Percentiles rank a stretch among this genome's conserved stretches.
These are phyloP conservation scores for Arabidopsis hybrid DNA, from an alignment of 441 rosid species.

Conservation along the genomic window DNA sequence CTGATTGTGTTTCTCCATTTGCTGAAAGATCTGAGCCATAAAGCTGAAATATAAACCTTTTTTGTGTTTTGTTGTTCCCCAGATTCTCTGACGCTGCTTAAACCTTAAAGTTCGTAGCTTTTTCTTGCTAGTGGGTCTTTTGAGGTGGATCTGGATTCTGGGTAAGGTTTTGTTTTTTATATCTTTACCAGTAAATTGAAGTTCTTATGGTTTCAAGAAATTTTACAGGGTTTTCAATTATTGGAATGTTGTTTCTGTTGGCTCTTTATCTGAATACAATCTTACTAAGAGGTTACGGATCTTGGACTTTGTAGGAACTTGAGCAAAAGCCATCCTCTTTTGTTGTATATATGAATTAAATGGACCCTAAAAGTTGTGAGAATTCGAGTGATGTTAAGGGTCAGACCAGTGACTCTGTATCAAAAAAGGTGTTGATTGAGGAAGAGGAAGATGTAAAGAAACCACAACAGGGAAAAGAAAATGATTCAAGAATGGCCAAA, in stretches of 20 bases:
- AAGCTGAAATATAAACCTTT: conserved; percentile 20
- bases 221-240: conserved; percentile 33
- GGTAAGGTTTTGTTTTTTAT: conserved; percentile 44
- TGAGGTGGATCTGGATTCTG: conserved; percentile 49
- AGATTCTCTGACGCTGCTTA: conserved; percentile 33
- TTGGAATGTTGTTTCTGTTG: conserved; percentile 22
- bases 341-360: conserved; percentile 34
- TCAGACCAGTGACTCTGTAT: conserved; percentile 42
- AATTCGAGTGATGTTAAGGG: conserved; percentile 41
- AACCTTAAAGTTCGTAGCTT: conserved; percentile 34
- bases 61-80: conserved; percentile 14
- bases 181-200: conserved; percentile 8
- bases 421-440: conserved; percentile 34
- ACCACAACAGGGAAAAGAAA: conserved; percentile 13
- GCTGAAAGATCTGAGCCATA: conserved; percentile 8
- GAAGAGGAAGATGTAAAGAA: conserved; percentile 19
- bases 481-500: conserved; percentile 36
- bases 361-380: conserved; percentile 45
- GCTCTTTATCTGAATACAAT: conserved; percentile 21
- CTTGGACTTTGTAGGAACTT: conserved; percentile 37
- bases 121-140: conserved; percentile 7
- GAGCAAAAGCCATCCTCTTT: conserved; percentile 1
- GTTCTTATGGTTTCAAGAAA: conserved; percentile 15
- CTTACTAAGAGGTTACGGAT: conserved; percentile 16
- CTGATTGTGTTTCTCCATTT: background rate